Conservation (phyloP, 345 rosid species). For the Acer campestre region DNA sequence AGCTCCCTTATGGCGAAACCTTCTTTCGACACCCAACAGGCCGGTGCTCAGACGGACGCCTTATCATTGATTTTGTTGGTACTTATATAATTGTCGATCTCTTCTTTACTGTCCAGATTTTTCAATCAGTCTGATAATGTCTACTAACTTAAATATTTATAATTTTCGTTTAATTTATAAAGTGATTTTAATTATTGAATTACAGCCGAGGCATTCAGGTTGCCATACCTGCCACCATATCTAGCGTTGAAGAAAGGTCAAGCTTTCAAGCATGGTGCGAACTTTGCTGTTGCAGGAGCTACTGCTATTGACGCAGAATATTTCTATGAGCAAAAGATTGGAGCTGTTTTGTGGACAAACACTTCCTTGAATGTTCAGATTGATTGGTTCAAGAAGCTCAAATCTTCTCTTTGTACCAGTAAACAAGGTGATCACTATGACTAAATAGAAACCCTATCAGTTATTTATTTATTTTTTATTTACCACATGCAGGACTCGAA, state of each 20-base stretch:
- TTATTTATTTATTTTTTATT: no score
- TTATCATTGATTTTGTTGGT: constrained; percentile 76
- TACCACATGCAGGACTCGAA: no score
- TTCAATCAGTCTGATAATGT: not conserved
- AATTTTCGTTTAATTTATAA: not conserved
- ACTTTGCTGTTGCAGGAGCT: constrained; percentile 77
- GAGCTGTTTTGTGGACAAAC: constrained; percentile 43
- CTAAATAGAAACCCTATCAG: not conserved
- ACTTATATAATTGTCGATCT: not conserved
- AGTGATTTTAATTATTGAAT: not conserved
- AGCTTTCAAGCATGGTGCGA: constrained; percentile 35
- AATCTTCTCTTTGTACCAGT: constrained; percentile 49
- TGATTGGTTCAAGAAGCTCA: constrained; percentile 64
- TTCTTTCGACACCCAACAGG: constrained; percentile 63
- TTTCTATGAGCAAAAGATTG: constrained; percentile 37
- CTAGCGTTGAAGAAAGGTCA: constrained; percentile 32
- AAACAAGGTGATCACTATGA: constrained; percentile 39
- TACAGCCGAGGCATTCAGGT: constrained; percentile 63
- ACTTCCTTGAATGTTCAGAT: constrained; percentile 54
- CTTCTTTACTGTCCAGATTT: no score
- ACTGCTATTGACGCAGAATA: constrained; percentile 52
- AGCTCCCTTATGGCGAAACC: constrained; percentile 64
- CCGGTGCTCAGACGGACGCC: constrained; percentile 73
- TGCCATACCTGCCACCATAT: constrained; percentile 57
- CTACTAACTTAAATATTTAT: no score